These are phyloP conservation scores for Botrytis medusae DNA, from an alignment of 2,329 filamentous ascomycete genomes.

Conservation along the genomic window DNA sequence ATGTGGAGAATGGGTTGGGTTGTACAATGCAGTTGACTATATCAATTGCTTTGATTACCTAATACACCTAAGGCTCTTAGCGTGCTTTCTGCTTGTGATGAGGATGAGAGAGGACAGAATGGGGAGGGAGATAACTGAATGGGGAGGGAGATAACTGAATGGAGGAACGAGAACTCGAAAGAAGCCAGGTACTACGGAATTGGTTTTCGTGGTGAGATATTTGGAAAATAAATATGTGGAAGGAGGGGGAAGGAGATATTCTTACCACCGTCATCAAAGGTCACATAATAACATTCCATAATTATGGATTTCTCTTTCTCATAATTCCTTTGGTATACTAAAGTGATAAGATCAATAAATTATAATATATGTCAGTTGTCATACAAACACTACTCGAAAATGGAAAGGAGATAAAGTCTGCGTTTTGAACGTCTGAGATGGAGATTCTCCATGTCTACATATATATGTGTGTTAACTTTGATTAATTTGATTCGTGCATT, in stretches of 20 bases:
- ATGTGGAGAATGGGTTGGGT: too few species aligned
- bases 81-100: too few species aligned
- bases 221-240: fast-evolving
- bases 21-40: too few species aligned
- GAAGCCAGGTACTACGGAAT: not conserved
- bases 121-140: not conserved
- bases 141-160: not conserved
- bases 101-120: not conserved
- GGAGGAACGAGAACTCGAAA: not conserved
- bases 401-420: not conserved
- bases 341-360: not conserved
- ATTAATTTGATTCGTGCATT: fast-evolving
- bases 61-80: too few species aligned
- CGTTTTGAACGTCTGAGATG: not conserved
- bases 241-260: not conserved
- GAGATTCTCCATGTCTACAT: not conserved
- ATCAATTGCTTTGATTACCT: too few species aligned
- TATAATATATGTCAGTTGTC: fast-evolving
- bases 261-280: too few species aligned
- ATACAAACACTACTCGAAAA: not conserved
- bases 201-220: not conserved
- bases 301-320: not conserved
- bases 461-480: not conserved
- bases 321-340: fast-evolving
- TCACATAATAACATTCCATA: not conserved